Evolutionary conservation across 139 green algal genomes (phyloP).

Genomic region (Tetraselmis striata): DNA sequence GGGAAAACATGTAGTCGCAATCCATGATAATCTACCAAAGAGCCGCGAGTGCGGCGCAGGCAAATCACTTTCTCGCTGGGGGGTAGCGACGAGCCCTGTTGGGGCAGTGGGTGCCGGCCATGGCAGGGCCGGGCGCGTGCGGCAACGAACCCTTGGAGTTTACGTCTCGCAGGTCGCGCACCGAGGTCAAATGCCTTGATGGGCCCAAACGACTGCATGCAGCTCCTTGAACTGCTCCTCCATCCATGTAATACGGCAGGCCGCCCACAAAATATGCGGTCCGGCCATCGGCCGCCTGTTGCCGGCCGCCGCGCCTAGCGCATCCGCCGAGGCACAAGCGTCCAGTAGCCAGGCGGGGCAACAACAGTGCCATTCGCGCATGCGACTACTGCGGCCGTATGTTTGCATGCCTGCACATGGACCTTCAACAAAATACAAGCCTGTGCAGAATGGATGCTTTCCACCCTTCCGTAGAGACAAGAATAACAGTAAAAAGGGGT

Average conservation of each 20-base stretch:
- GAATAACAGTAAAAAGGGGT: too few relatives aligned
- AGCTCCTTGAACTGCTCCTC: slow-evolving; percentile 94
- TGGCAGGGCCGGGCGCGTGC: too few relatives aligned
- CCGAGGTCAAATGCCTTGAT: slow-evolving; percentile 87
- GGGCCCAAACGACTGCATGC: slow-evolving; percentile 77
- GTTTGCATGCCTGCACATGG: background rate
- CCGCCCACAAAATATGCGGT: slow-evolving; percentile 94
- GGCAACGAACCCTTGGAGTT: slow-evolving; percentile 79
- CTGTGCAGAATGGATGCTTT: too few relatives aligned
- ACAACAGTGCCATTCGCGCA: slow-evolving; percentile 7
- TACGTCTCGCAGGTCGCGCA: slow-evolving; percentile 90
- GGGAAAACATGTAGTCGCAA: too few relatives aligned
- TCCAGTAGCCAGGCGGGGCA: background rate
- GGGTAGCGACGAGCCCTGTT: too few relatives aligned
- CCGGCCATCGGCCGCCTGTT: slow-evolving; percentile 21
- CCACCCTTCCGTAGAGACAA: too few relatives aligned
- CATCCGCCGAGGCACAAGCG: background rate
- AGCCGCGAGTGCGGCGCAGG: too few relatives aligned
- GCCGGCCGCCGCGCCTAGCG: background rate
- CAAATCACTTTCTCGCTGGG: too few relatives aligned
- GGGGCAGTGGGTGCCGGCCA: too few relatives aligned
- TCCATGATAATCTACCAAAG: too few relatives aligned
- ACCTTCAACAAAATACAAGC: too few relatives aligned
- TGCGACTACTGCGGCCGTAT: too few relatives aligned
- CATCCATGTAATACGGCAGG: slow-evolving; percentile 92